Conservation (phyloP, 225 moss, liverwort and hornwort species). For the Asterella californica region DNA sequence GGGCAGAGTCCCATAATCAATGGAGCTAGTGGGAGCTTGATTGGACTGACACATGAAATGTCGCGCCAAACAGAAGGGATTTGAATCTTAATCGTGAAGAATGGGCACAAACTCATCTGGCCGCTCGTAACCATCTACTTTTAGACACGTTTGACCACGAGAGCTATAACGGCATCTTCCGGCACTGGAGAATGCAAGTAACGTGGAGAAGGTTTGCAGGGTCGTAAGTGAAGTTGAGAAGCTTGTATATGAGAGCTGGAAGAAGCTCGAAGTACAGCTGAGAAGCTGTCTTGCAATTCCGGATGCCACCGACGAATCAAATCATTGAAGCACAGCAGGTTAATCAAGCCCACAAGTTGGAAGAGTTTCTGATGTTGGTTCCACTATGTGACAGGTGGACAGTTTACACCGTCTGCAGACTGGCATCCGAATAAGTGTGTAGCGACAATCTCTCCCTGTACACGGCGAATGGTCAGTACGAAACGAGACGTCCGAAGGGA, state of each 20-base stretch:
- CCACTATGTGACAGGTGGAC: not conserved
- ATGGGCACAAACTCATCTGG: not conserved
- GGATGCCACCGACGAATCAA: not conserved
- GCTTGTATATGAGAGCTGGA: not conserved
- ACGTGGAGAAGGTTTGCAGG: not conserved
- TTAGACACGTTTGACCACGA: not conserved
- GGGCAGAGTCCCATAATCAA: slow-evolving; percentile 61
- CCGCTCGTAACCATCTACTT: not conserved
- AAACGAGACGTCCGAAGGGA: too few relatives aligned
- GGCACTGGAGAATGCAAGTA: not conserved
- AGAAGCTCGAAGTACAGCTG: too few relatives aligned
- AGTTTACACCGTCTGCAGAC: too few relatives aligned
- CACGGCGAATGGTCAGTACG: too few relatives aligned
- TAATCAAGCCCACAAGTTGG: not conserved
- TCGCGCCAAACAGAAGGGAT: not conserved
- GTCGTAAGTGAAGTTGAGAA: not conserved
- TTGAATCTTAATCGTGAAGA: not conserved
- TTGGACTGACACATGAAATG: not conserved
- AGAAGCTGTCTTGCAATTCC: not conserved
- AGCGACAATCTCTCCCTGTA: too few relatives aligned
- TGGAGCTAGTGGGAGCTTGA: not conserved
- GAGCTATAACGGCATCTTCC: not conserved
- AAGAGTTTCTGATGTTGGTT: not conserved
- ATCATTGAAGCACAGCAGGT: not conserved
- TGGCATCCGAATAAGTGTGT: too few relatives aligned